Conservation (phyloP, 345 rosid species). For the Turnera subulata region DNA sequence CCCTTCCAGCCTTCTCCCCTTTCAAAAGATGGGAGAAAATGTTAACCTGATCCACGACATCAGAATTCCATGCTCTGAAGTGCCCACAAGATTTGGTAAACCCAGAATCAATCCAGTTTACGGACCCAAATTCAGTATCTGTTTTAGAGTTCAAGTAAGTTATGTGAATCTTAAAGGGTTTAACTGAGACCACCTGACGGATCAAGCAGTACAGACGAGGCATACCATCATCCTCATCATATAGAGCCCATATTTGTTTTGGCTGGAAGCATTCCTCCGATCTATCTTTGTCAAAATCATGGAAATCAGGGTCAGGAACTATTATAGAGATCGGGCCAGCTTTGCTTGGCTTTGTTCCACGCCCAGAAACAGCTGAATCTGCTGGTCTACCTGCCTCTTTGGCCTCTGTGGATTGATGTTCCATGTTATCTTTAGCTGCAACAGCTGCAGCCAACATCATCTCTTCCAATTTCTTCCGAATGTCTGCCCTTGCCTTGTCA, state of each 20-base stretch:
- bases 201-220: slow-evolving; percentile 89
- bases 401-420: slow-evolving; percentile 29
- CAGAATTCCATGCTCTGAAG: slow-evolving; percentile 82
- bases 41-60: slow-evolving; percentile 83
- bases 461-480: slow-evolving; percentile 58
- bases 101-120: slow-evolving; percentile 80
- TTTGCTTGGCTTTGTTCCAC: slow-evolving; percentile 35
- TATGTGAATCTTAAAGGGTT: slow-evolving; percentile 84
- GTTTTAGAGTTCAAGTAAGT: slow-evolving; percentile 91
- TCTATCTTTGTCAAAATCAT: slow-evolving; percentile 87
- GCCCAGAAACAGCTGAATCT: slow-evolving; percentile 22
- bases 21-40: slow-evolving; percentile 83
- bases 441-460: slow-evolving; percentile 51
- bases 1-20: slow-evolving; percentile 90
- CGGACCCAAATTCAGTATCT: slow-evolving; percentile 75
- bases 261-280: slow-evolving; percentile 89
- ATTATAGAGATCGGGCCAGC: slow-evolving; percentile 51
- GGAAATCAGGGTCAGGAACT: slow-evolving; percentile 96
- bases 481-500: slow-evolving; percentile 66
- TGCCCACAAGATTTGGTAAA: slow-evolving; percentile 97
- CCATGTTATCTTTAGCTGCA: slow-evolving; percentile 31
- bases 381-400: slow-evolving; percentile 24
- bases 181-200: slow-evolving; percentile 69
- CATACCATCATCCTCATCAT: slow-evolving; percentile 98
- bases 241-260: slow-evolving; percentile 94